A percentile compares a stretch with the other conserved stretches of the same genome.
phyloP scores from a whole-genome alignment of 2,329 filamentous ascomycete genomes.

The Hyphodiscus sp. region DNA sequence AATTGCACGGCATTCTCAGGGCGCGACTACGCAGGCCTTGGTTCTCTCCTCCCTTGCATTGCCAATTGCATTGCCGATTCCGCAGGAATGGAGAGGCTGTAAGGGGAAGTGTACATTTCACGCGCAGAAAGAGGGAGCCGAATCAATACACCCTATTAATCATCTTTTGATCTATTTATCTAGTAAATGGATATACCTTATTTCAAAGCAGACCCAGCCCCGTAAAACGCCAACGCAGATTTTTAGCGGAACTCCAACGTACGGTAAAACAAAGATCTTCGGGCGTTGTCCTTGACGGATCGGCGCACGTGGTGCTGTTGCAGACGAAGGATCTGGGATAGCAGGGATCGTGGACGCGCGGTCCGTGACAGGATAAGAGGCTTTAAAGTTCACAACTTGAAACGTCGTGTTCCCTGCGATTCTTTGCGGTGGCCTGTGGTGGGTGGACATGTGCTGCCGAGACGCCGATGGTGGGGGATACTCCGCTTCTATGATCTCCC shows the following conservation, averaged over 20 bases:
- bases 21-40: too few relatives aligned
- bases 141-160: too few relatives aligned
- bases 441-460: not conserved
- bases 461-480: not conserved
- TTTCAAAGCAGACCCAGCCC: too few relatives aligned
- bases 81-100: too few relatives aligned
- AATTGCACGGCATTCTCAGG: too few relatives aligned
- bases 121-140: too few relatives aligned
- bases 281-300: too few relatives aligned
- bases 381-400: not conserved
- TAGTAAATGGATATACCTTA: too few relatives aligned
- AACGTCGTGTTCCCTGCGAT: not conserved
- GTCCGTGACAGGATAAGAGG: not conserved
- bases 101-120: too few relatives aligned
- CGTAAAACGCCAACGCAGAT: not conserved
- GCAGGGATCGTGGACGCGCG: not conserved
- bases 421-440: not conserved
- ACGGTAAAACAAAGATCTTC: not conserved
- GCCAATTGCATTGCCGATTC: too few relatives aligned
- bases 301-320: not conserved
- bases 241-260: not conserved
- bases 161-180: too few relatives aligned
- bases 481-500: conserved; percentile 9
- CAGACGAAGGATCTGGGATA: not conserved
- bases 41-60: too few relatives aligned